Evolutionary conservation across 2,329 filamentous ascomycete species (phyloP).

Genomic region (Fonsecaea pedrosoi): DNA sequence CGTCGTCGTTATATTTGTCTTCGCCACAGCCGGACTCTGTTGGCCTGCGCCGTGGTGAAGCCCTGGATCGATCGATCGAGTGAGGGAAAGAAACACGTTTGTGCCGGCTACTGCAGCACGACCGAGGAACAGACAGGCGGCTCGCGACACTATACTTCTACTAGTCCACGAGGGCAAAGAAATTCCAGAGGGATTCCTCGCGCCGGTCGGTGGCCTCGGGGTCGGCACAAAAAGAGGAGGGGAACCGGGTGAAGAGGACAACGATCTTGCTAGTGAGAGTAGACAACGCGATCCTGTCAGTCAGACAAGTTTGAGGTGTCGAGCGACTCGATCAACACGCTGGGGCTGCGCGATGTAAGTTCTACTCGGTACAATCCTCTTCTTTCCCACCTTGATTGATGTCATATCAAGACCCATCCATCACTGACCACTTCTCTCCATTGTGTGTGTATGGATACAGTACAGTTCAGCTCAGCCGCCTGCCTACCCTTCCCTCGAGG

Average conservation of each 20-base stretch:
- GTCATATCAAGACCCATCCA: too few relatives aligned
- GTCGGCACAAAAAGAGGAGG: background rate
- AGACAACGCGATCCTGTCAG: conserved; percentile 19
- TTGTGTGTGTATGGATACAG: too few relatives aligned
- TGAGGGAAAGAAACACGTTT: conserved; percentile 28
- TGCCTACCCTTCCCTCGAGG: conserved; percentile 33
- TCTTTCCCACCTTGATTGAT: background rate
- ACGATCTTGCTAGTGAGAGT: background rate
- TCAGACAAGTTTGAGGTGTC: conserved; percentile 32
- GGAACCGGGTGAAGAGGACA: background rate
- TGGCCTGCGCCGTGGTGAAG: conserved; percentile 66
- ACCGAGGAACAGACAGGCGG: background rate
- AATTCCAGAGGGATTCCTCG: background rate
- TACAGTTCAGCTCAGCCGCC: conserved; percentile 24
- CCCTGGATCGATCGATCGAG: conserved; percentile 47
- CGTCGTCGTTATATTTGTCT: conserved; percentile 70
- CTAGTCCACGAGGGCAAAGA: background rate
- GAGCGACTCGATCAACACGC: conserved; percentile 36
- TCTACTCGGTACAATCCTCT: background rate
- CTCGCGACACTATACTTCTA: background rate
- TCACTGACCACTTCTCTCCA: too few relatives aligned
- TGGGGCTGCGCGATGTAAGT: conserved; percentile 27
- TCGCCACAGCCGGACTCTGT: conserved; percentile 66
- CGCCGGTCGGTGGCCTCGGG: background rate
- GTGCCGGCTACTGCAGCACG: conserved; percentile 18